A percentile compares a stretch with the other conserved stretches of the same genome.
Evolutionary conservation across 208 protist species (phyloP).

Genomic region (Trichomonas gallinae): DNA sequence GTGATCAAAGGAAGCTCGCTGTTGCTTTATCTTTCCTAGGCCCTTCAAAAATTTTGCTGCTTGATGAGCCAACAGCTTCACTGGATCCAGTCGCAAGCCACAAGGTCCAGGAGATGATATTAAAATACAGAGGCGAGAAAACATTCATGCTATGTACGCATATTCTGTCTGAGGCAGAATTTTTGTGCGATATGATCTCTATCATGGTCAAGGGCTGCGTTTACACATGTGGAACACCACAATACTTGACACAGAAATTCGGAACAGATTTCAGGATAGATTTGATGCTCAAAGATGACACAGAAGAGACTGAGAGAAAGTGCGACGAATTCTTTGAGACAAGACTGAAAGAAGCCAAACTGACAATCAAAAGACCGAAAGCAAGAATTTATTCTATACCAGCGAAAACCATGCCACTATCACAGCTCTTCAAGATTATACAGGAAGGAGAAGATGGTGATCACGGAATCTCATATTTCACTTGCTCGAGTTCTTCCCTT

Average conservation of each 20-base stretch:
- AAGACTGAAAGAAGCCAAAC: background rate
- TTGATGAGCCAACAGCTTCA: background rate
- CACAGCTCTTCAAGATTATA: background rate
- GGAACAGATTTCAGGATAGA: background rate
- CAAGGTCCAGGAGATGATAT: background rate
- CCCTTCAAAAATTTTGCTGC: background rate
- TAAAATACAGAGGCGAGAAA: background rate
- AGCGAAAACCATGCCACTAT: background rate
- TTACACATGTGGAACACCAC: background rate
- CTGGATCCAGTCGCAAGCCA: background rate
- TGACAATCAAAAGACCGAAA: background rate
- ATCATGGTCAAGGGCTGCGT: background rate
- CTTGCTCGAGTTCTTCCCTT: background rate
- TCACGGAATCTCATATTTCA: background rate
- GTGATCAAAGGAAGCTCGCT: background rate
- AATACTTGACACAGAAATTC: background rate
- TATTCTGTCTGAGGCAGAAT: background rate
- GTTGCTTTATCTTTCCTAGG: background rate
- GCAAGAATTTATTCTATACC: conserved; percentile 15
- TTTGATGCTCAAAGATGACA: background rate
- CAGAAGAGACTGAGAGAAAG: background rate
- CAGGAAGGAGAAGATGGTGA: background rate
- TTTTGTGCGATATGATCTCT: background rate
- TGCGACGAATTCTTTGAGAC: background rate
- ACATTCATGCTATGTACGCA: background rate